A percentile compares a stretch with the other conserved stretches of the same genome.
These are phyloP conservation scores for Daldinia childiae DNA, from an alignment of 495 filamentous ascomycete species.

Conservation along the genomic window DNA sequence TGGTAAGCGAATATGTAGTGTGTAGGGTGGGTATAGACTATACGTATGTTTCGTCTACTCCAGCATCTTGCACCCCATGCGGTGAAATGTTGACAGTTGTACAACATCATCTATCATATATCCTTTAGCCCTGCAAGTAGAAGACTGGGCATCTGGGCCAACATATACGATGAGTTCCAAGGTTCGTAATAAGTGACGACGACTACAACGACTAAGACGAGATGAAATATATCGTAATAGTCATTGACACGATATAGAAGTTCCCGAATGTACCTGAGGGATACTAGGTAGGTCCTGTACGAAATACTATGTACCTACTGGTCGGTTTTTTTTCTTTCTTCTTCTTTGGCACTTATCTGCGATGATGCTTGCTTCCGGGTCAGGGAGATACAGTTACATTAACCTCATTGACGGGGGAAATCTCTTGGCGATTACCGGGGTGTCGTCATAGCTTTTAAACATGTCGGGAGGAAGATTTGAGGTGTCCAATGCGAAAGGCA, in stretches of 20 bases:
- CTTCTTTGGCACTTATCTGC: not conserved
- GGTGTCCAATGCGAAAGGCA: constrained; percentile 33
- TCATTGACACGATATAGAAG: constrained; percentile 10
- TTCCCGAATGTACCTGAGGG: constrained; percentile 34
- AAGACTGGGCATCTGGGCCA: not conserved
- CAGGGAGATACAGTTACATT: constrained; percentile 25
- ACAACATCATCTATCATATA: constrained; percentile 15
- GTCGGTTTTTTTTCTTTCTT: not conserved
- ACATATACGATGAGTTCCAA: constrained; percentile 1
- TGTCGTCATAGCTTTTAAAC: constrained; percentile 38
- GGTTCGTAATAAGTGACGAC: not conserved
- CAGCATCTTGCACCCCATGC: constrained; percentile 10
- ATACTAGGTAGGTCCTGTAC: too few species aligned
- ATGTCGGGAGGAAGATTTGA: constrained; percentile 38
- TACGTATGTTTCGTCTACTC: not conserved
- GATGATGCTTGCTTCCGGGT: constrained; percentile 23
- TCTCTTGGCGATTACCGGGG: constrained; percentile 41
- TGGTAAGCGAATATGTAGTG: constrained; percentile 25
- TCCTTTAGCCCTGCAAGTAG: constrained; percentile 8
- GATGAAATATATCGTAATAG: constrained; percentile 1
- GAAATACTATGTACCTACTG: constrained; percentile 21
- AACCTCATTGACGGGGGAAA: constrained; percentile 31
- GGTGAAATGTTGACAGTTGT: constrained; percentile 15
- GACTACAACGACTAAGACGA: not conserved
- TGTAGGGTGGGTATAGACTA: constrained; percentile 20